Evolutionary conservation across 2,329 filamentous ascomycete genomes (phyloP).

Genomic region (Ceratocystis ficicola): DNA sequence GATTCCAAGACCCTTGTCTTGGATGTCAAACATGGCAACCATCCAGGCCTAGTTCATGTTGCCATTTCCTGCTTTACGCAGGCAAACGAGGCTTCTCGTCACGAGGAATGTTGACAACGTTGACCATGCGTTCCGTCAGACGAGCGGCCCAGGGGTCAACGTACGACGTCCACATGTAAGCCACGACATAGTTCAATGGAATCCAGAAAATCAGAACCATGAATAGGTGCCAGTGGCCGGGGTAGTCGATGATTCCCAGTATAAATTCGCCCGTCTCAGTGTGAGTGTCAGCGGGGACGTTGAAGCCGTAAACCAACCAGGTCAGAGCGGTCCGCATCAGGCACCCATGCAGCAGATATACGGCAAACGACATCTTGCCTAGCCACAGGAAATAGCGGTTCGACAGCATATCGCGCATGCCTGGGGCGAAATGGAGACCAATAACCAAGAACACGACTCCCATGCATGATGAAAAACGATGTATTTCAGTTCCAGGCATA

Average conservation of each 20-base stretch:
- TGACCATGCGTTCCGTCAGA: conserved; percentile 32
- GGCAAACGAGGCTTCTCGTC: conserved; percentile 20
- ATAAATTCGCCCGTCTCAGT: conserved; percentile 31
- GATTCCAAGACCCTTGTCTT: background rate
- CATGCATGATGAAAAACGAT: conserved; percentile 33
- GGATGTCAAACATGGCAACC: background rate
- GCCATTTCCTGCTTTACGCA: conserved; percentile 3
- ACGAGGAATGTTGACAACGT: conserved; percentile 17
- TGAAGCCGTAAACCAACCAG: conserved; percentile 46
- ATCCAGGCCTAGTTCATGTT: background rate
- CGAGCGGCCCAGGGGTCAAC: conserved; percentile 41
- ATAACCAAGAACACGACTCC: conserved; percentile 36
- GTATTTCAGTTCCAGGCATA: conserved; percentile 36
- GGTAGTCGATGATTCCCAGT: conserved; percentile 31
- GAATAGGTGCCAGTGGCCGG: conserved; percentile 30
- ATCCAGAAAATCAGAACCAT: conserved; percentile 36
- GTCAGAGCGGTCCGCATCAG: conserved; percentile 47
- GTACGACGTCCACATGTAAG: conserved; percentile 41
- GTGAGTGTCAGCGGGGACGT: conserved; percentile 29
- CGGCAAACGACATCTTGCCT: conserved; percentile 51
- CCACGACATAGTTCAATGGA: conserved; percentile 35
- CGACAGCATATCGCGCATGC: conserved; percentile 41
- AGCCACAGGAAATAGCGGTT: conserved; percentile 47
- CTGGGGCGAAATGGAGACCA: conserved; percentile 41
- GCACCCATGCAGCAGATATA: conserved; percentile 52